Evolutionary conservation across 208 protist species (phyloP).

Genomic region (Trypanosoma congolense): DNA sequence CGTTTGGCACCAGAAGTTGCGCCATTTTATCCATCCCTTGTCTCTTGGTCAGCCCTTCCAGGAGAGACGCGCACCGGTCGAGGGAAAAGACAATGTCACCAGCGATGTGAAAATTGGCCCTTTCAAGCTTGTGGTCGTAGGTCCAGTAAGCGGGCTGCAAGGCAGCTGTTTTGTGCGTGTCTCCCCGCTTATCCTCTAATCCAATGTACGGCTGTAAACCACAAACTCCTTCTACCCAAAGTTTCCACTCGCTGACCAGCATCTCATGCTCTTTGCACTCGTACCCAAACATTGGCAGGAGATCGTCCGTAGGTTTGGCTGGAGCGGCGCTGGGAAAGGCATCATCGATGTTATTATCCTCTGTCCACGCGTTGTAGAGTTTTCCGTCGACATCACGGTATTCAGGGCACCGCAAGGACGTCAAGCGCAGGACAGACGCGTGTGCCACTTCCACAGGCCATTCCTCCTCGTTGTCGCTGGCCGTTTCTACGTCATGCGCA

Average conservation of each 20-base stretch:
- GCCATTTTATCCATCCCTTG: constrained; percentile 28
- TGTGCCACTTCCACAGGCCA: constrained; percentile 32
- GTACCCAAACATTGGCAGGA: constrained; percentile 30
- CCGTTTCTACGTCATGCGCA: no score
- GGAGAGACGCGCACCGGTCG: constrained; percentile 17
- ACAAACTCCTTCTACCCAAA: constrained; percentile 28
- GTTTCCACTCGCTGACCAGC: constrained; percentile 17
- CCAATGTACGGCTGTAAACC: not conserved
- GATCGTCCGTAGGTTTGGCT: constrained; percentile 5
- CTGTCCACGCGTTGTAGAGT: constrained; percentile 34
- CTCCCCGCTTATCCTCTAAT: not conserved
- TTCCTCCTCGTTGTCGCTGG: constrained; percentile 11
- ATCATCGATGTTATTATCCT: constrained; percentile 8
- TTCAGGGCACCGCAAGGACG: constrained; percentile 37
- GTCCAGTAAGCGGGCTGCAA: constrained; percentile 51
- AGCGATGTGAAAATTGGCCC: constrained; percentile 35
- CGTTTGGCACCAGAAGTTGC: constrained; percentile 36
- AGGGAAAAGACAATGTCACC: constrained; percentile 33
- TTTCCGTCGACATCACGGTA: constrained; percentile 37
- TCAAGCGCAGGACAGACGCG: constrained; percentile 32
- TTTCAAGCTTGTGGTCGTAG: constrained; percentile 4
- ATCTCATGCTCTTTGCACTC: constrained; percentile 15
- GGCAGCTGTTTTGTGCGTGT: constrained; percentile 12
- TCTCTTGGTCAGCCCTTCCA: constrained; percentile 20
- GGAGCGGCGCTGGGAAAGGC: not conserved